Evolutionary conservation across 2,329 filamentous ascomycete genomes (phyloP).

Genomic region (Tolypocladium capitatum): DNA sequence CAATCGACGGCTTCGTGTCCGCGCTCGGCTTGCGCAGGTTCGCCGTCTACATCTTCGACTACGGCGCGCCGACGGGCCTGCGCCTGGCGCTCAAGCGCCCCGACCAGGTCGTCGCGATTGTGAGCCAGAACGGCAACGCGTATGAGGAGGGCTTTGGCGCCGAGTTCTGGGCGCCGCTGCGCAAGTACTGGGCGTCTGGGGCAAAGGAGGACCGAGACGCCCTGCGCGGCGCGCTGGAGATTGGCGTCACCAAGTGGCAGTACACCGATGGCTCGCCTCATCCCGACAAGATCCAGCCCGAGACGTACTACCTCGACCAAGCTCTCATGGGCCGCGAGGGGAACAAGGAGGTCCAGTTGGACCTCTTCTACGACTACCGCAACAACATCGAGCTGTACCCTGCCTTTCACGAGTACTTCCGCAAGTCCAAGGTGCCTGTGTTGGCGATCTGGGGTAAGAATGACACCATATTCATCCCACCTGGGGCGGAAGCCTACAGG

Average conservation of each 20-base stretch:
- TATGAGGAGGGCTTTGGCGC: slow-evolving; percentile 40
- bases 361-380: slow-evolving; percentile 43
- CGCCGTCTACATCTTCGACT: slow-evolving; percentile 49
- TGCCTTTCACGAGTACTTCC: slow-evolving; percentile 40
- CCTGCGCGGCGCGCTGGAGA: slow-evolving; percentile 19
- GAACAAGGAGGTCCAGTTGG: slow-evolving; percentile 39
- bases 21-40: slow-evolving; percentile 32
- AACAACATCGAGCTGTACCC: slow-evolving; percentile 42
- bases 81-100: slow-evolving; percentile 37
- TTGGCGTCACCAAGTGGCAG: slow-evolving; percentile 28
- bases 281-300: slow-evolving; percentile 24
- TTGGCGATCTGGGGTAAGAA: slow-evolving; percentile 46
- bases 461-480: slow-evolving; percentile 35
- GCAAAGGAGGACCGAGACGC: slow-evolving; percentile 20
- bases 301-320: slow-evolving; percentile 36
- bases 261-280: slow-evolving; percentile 27
- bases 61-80: slow-evolving; percentile 43
- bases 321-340: slow-evolving; percentile 34
- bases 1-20: slow-evolving; percentile 34
- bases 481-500: slow-evolving; percentile 41
- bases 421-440: slow-evolving; percentile 34
- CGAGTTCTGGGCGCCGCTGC: slow-evolving; percentile 35
- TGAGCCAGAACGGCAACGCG: slow-evolving; percentile 49
- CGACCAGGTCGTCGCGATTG: slow-evolving; percentile 34
- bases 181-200: slow-evolving; percentile 29